Evolutionary conservation across 257 asterid species (phyloP), one percentile per base, ranked within the genome.

Genomic region (Solanum sitiens): DNA sequence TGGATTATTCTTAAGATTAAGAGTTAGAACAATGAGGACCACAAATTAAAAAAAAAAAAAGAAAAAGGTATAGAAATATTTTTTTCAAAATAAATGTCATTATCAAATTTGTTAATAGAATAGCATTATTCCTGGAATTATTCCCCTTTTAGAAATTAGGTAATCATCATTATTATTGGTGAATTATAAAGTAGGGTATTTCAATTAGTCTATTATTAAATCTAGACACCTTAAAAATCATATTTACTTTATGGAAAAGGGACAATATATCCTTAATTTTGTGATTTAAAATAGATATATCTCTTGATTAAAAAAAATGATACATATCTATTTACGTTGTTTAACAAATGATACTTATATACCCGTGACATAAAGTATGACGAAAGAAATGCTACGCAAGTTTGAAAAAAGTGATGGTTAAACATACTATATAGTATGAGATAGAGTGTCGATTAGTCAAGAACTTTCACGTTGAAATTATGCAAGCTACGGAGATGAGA

Each of bases 271-370:
- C 7, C 0, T 0, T 0, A 56, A 56, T 20, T 56, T 56, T 56
- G 65, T 0, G 11, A 20, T 56, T 0, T 56, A 1, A 0, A 56
- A 20, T 56, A 0, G 0, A 56, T 56, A 56, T 0, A 56, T 56
- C 25, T 18, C 0, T 56, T 18, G 3, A 56, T 0, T 15, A 50
- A 7, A 56, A 56, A 44, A 44, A 56, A 6, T 56, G 11, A 56
- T 56, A 11, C 25, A 7, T 20, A 20, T 56, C 20, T 20, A 56
- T 1, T 56, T 11, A 18, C n/a, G 0, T 3, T 10, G 23, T 18
- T 56, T 56, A 56, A 2, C 11, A 56, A 18, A 56, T 56, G 65
- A 1, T 56, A 18, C 2, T 0, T 7, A 7, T 56, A 18, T 56
- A 53, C 0, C 1, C 0, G 21, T 53, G 6, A 53, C 9, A 53